These are phyloP conservation scores for Striga asiatica DNA, from an alignment of 257 asterid genomes.

Conservation along the genomic window DNA sequence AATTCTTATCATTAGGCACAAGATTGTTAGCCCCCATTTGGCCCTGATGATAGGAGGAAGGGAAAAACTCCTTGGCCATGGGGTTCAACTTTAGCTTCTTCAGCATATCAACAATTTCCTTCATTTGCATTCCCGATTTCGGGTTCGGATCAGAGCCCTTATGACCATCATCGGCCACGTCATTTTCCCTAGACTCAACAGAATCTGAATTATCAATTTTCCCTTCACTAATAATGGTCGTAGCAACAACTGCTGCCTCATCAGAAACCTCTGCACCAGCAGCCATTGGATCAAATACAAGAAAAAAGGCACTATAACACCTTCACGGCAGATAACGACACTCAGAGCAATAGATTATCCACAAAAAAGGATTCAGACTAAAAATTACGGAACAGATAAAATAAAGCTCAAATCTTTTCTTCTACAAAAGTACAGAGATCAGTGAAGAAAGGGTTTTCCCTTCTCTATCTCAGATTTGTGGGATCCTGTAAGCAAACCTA, in stretches of 20 bases:
- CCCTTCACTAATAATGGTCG: conserved; percentile 14
- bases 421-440: conserved; percentile 22
- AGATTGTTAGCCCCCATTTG: conserved; percentile 33
- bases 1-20: conserved; percentile 29
- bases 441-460: conserved; percentile 31
- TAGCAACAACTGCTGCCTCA: conserved; percentile 41
- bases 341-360: conserved; percentile 1
- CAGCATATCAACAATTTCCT: conserved; percentile 52
- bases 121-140: conserved; percentile 51
- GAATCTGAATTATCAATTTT: conserved; percentile 20
- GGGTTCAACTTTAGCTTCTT: conserved; percentile 76
- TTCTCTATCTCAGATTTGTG: conserved; percentile 21
- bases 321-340: neutral
- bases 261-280: conserved; percentile 67
- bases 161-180: conserved; percentile 16
- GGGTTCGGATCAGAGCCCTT: conserved; percentile 38
- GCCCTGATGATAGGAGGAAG: conserved; percentile 48
- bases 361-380: conserved; percentile 3
- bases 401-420: conserved; percentile 31
- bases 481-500: conserved; percentile 24
- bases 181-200: conserved; percentile 19
- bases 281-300: conserved; percentile 47
- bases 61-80: conserved; percentile 76
- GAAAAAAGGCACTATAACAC: neutral
- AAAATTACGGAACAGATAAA: neutral